Percentiles rank a stretch among this genome's conserved stretches.
These are phyloP conservation scores for Colletotrichum gigasporum DNA, from an alignment of 2,329 filamentous ascomycete species.

Conservation along the genomic window DNA sequence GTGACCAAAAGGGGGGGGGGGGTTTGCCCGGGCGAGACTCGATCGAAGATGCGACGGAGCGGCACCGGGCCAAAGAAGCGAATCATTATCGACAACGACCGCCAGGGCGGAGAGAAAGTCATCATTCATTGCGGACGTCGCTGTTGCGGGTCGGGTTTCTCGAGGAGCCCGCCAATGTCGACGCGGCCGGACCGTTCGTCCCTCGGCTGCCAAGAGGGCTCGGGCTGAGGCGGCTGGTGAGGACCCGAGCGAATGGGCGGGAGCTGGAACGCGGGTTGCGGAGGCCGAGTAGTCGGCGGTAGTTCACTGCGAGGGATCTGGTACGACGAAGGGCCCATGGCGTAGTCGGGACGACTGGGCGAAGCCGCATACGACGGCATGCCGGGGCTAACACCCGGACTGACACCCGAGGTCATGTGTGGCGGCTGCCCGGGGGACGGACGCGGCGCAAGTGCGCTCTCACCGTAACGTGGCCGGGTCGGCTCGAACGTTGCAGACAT, in stretches of 20 bases:
- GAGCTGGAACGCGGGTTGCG: slow-evolving; percentile 52
- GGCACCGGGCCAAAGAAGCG: slow-evolving; percentile 12
- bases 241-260: slow-evolving; percentile 57
- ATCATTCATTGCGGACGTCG: slow-evolving; percentile 38
- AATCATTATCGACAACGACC: slow-evolving; percentile 29
- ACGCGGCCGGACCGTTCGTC: slow-evolving; percentile 64
- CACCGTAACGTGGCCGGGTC: slow-evolving; percentile 50
- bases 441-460: slow-evolving; percentile 43
- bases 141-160: slow-evolving; percentile 56
- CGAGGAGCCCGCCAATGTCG: slow-evolving; percentile 70
- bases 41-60: slow-evolving; percentile 13
- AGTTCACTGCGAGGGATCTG: slow-evolving; percentile 65
- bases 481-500: slow-evolving; percentile 59
- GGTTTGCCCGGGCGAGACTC: background rate
- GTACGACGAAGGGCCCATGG: slow-evolving; percentile 55
- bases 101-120: slow-evolving; percentile 19
- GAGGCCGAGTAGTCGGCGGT: slow-evolving; percentile 42
- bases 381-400: slow-evolving; percentile 52
- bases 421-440: slow-evolving; percentile 39
- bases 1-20: background rate
- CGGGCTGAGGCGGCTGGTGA: slow-evolving; percentile 37
- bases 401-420: slow-evolving; percentile 48
- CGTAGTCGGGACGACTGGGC: slow-evolving; percentile 54
- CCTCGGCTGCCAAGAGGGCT: slow-evolving; percentile 45
- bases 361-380: slow-evolving; percentile 57